phyloP scores from a whole-genome alignment of 345 rosid genomes.

The Ceriops zippeliana region DNA sequence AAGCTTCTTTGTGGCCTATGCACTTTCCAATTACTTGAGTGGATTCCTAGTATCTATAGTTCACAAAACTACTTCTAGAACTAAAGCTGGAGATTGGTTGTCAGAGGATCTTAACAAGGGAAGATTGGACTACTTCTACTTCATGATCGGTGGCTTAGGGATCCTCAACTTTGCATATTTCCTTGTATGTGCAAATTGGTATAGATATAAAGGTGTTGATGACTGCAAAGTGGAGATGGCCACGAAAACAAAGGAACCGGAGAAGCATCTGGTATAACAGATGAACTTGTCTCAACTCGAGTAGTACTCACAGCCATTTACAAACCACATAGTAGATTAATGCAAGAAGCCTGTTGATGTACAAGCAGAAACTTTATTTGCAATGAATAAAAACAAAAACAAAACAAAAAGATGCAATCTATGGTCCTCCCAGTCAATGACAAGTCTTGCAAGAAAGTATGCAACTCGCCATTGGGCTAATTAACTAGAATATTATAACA shows the following conservation, averaged over 20 bases:
- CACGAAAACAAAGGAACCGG: background rate
- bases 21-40: background rate
- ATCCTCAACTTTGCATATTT: background rate
- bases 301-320: too few relatives aligned
- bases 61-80: background rate
- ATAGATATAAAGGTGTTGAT: background rate
- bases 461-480: too few relatives aligned
- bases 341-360: too few relatives aligned
- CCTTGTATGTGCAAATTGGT: background rate
- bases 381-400: too few relatives aligned
- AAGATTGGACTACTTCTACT: conserved; percentile 1
- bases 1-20: background rate
- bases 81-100: background rate
- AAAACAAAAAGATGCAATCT: too few relatives aligned
- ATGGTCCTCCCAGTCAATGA: too few relatives aligned
- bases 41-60: background rate
- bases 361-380: too few relatives aligned
- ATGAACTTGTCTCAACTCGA: too few relatives aligned
- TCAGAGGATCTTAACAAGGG: conserved; percentile 3
- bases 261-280: background rate
- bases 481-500: too few relatives aligned
- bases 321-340: too few relatives aligned
- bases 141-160: background rate
- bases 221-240: conserved; percentile 2
- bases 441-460: too few relatives aligned